Percentiles rank a stretch among this genome's conserved stretches.
Evolutionary conservation across 2,329 filamentous ascomycete species (phyloP).

Genomic region (Penicillium sp.): DNA sequence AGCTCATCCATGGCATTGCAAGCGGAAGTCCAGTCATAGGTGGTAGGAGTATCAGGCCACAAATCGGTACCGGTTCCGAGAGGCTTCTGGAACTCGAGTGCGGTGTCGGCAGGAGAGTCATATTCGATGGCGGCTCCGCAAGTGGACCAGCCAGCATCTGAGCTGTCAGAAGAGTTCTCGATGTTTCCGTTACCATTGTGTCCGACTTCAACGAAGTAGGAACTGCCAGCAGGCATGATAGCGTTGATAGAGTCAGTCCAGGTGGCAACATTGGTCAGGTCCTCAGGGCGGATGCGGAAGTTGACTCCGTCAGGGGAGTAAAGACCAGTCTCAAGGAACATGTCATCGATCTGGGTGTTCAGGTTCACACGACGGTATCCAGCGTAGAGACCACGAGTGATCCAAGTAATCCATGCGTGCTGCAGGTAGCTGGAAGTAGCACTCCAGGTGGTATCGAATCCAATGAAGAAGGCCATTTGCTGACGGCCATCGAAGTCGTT

Average conservation of each 20-base stretch:
- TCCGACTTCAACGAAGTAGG: slow-evolving; percentile 56
- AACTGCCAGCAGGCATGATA: slow-evolving; percentile 54
- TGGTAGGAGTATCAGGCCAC: slow-evolving; percentile 49
- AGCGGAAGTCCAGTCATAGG: slow-evolving; percentile 51
- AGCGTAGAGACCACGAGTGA: slow-evolving; percentile 58
- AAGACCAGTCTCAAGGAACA: slow-evolving; percentile 57
- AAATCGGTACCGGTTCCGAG: slow-evolving; percentile 52
- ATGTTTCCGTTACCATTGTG: slow-evolving; percentile 60
- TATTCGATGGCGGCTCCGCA: slow-evolving; percentile 50
- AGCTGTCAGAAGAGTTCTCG: slow-evolving; percentile 33
- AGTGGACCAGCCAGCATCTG: slow-evolving; percentile 16
- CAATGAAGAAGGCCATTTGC: slow-evolving; percentile 64
- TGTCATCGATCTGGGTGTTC: slow-evolving; percentile 63
- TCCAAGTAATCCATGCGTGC: slow-evolving; percentile 64
- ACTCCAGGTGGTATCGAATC: slow-evolving; percentile 55
- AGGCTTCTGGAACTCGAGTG: slow-evolving; percentile 53
- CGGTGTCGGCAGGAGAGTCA: slow-evolving; percentile 46
- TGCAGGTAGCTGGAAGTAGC: slow-evolving; percentile 59
- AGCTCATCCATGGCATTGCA: slow-evolving; percentile 56
- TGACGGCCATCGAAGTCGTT: slow-evolving; percentile 59
- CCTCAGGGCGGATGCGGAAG: slow-evolving; percentile 53
- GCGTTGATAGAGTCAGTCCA: slow-evolving; percentile 45
- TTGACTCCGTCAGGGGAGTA: slow-evolving; percentile 51
- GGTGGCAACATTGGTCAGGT: slow-evolving; percentile 49
- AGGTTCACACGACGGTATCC: slow-evolving; percentile 59